Conservation (phyloP, 768 basidiomycete species). For the Podaxis sp. region DNA sequence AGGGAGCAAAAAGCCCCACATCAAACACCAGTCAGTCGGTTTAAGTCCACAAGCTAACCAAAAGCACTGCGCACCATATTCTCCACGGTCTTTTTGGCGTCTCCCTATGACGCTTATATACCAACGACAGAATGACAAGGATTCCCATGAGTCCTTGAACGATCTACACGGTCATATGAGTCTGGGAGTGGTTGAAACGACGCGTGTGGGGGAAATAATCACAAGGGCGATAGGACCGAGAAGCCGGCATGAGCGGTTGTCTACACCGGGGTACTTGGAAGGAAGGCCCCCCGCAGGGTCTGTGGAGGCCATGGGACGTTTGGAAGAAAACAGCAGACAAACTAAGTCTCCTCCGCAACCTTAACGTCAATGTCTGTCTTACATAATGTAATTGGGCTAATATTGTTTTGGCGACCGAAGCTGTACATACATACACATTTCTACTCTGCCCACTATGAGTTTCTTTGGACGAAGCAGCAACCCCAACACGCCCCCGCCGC, state of each 20-base stretch:
- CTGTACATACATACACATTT: neutral
- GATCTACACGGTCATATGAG: constrained; percentile 50
- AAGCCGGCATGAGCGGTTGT: constrained; percentile 48
- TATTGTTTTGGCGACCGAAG: constrained; percentile 1
- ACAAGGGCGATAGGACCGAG: constrained; percentile 53
- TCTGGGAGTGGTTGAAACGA: constrained; percentile 30
- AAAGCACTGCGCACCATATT: constrained; percentile 67
- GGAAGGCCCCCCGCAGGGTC: constrained; percentile 11
- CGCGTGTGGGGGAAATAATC: constrained; percentile 34
- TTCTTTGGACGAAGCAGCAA: constrained; percentile 44
- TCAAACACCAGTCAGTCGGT: neutral
- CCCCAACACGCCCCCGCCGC: constrained; percentile 37
- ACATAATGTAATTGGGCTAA: neutral
- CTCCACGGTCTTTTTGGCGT: constrained; percentile 83
- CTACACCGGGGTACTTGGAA: constrained; percentile 39
- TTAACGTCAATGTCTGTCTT: neutral
- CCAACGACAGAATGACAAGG: constrained; percentile 81
- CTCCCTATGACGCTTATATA: constrained; percentile 89
- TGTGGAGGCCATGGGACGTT: constrained; percentile 1
- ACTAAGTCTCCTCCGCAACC: neutral
- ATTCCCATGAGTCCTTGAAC: constrained; percentile 90
- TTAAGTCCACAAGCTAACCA: neutral
- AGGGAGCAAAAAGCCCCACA: constrained; percentile 3
- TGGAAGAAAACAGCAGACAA: neutral
- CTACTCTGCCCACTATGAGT: constrained; percentile 31